phyloP scores from a whole-genome alignment of 2,329 filamentous ascomycete genomes.

The Colletotrichum lini region DNA sequence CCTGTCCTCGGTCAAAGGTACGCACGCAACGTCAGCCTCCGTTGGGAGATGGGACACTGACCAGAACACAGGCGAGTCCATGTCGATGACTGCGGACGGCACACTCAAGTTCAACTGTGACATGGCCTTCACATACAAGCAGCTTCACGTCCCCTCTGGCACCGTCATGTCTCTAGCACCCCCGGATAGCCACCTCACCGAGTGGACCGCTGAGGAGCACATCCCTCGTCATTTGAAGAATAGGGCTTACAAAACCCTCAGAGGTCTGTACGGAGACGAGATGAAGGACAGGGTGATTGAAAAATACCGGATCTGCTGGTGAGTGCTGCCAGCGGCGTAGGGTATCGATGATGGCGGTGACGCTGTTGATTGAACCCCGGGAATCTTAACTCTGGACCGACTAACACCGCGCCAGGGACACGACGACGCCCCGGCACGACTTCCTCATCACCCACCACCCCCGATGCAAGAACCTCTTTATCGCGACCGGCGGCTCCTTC shows the following conservation, averaged over 20 bases:
- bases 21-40: slow-evolving; percentile 24
- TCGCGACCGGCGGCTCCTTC: slow-evolving; percentile 75
- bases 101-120: slow-evolving; percentile 75
- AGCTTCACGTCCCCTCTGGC: slow-evolving; percentile 61
- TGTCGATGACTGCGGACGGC: slow-evolving; percentile 62
- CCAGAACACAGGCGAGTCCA: slow-evolving; percentile 54
- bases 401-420: slow-evolving; percentile 62
- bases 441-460: slow-evolving; percentile 71
- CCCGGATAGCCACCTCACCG: slow-evolving; percentile 57
- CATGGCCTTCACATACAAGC: slow-evolving; percentile 70
- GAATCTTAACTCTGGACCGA: neutral
- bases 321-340: slow-evolving; percentile 39
- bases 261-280: slow-evolving; percentile 59
- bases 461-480: slow-evolving; percentile 65
- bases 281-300: slow-evolving; percentile 57
- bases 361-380: too few relatives aligned
- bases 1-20: slow-evolving; percentile 58
- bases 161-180: slow-evolving; percentile 68
- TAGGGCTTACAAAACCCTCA: slow-evolving; percentile 55
- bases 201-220: slow-evolving; percentile 55
- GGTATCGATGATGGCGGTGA: neutral
- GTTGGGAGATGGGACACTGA: slow-evolving; percentile 29
- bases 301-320: slow-evolving; percentile 63
- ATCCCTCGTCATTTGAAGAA: slow-evolving; percentile 61
- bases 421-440: slow-evolving; percentile 73